phyloP scores from a whole-genome alignment of 2,329 filamentous ascomycete species.

The Exophiala sideris region DNA sequence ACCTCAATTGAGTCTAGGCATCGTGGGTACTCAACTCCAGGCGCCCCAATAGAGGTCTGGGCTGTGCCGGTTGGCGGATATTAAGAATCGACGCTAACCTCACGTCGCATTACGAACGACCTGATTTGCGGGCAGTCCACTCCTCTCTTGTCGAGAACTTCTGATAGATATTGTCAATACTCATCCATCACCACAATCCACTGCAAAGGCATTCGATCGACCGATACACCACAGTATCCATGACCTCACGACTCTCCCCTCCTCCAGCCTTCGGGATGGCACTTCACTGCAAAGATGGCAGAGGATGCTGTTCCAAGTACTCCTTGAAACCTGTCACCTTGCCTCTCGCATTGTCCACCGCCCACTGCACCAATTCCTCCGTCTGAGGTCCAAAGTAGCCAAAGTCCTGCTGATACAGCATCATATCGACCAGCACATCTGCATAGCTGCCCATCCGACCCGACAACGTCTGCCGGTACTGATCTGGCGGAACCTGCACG shows the following conservation, averaged over 20 bases:
- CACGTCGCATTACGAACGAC: not conserved
- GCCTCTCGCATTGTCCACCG: slow-evolving; percentile 16
- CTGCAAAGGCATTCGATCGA: too few species aligned
- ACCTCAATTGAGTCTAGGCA: too few species aligned
- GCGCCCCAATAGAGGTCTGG: not conserved
- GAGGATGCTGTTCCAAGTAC: slow-evolving; percentile 30
- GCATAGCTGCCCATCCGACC: slow-evolving; percentile 31
- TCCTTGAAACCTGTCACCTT: slow-evolving; percentile 38
- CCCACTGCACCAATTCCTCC: slow-evolving; percentile 33
- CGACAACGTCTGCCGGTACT: slow-evolving; percentile 28
- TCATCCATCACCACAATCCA: too few species aligned
- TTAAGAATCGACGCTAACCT: not conserved
- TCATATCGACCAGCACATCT: slow-evolving; percentile 3
- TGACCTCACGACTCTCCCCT: too few species aligned
- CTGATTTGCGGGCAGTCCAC: too few species aligned
- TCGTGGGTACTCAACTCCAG: too few species aligned
- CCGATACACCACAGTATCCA: too few species aligned
- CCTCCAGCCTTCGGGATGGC: not conserved
- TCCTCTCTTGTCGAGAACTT: too few species aligned
- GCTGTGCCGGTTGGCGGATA: not conserved
- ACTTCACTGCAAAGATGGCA: not conserved
- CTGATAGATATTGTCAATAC: too few species aligned
- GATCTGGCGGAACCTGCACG: slow-evolving; percentile 28
- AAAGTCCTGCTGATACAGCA: slow-evolving; percentile 27
- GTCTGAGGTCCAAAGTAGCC: slow-evolving; percentile 38